Evolutionary conservation across 2,329 filamentous ascomycete species (phyloP).

Genomic region (Talaromyces marneffei): DNA sequence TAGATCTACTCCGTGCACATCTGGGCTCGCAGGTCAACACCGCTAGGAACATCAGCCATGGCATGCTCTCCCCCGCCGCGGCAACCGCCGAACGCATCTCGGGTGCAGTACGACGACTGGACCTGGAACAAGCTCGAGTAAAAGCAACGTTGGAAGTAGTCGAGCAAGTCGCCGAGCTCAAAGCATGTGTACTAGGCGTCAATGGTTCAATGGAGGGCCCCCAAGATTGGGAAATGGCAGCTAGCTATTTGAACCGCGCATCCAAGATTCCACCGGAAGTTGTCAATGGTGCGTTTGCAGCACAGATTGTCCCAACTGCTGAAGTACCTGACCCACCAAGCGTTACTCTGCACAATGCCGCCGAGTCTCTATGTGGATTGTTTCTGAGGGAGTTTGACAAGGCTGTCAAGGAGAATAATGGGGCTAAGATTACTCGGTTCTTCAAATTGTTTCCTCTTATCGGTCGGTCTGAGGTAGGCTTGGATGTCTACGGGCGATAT

Average conservation of each 20-base stretch:
- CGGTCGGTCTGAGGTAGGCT: conserved; percentile 75
- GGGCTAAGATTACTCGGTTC: conserved; percentile 84
- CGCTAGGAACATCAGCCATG: conserved; percentile 76
- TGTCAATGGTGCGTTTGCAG: conserved; percentile 76
- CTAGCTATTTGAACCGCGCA: conserved; percentile 79
- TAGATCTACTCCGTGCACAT: conserved; percentile 84
- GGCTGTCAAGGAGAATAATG: conserved; percentile 80
- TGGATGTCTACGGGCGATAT: conserved; percentile 93
- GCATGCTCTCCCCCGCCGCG: conserved; percentile 82
- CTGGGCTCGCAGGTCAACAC: conserved; percentile 81
- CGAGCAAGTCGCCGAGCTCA: conserved; percentile 93
- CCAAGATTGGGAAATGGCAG: conserved; percentile 97
- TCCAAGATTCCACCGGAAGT: conserved; percentile 75
- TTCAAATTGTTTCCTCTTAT: conserved; percentile 98
- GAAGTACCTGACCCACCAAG: conserved; percentile 90
- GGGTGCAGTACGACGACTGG: conserved; percentile 76
- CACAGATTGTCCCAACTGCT: conserved; percentile 86
- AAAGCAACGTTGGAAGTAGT: conserved; percentile 87
- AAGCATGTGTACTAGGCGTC: conserved; percentile 90
- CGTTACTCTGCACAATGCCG: conserved; percentile 77
- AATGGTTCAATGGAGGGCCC: conserved; percentile 94
- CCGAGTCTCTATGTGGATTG: conserved; percentile 80
- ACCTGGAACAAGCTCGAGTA: conserved; percentile 85
- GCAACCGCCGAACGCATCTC: conserved; percentile 81
- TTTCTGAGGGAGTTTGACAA: conserved; percentile 95